Conservation (phyloP, 805 yeast genomes). For the Saccharomycopsis selenospora region DNA sequence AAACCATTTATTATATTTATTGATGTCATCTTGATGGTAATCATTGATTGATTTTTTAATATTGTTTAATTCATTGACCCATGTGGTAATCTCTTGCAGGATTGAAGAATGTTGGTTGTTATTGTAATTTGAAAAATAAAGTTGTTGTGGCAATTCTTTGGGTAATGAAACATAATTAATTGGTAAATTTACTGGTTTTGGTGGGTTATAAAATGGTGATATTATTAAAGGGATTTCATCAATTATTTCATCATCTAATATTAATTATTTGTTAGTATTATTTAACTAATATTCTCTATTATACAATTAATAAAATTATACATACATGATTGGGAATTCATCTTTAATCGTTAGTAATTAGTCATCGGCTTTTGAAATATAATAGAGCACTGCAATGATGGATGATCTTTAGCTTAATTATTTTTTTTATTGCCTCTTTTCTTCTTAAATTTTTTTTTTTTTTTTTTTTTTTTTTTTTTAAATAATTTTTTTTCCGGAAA, state of each 20-base stretch:
- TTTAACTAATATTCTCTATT: too few species aligned
- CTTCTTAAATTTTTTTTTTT: too few species aligned
- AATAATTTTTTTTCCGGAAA: too few species aligned
- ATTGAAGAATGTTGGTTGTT: conserved; percentile 3
- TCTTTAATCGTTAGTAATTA: too few species aligned
- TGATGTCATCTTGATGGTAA: neutral
- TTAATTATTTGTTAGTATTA: neutral
- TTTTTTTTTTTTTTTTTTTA: too few species aligned
- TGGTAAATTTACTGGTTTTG: conserved; percentile 48
- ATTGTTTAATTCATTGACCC: conserved; percentile 6
- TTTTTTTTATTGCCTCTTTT: too few species aligned
- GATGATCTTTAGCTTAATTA: too few species aligned
- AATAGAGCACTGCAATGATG: too few species aligned
- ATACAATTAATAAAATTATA: too few species aligned
- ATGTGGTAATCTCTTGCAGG: conserved; percentile 9
- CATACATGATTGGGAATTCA: too few species aligned
- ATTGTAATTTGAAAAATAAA: conserved; percentile 14
- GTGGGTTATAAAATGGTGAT: conserved; percentile 46
- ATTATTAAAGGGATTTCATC: conserved; percentile 49
- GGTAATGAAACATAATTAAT: conserved; percentile 38
- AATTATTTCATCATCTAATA: conserved; percentile 26
- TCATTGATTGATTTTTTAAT: conserved; percentile 2
- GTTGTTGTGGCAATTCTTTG: conserved; percentile 24
- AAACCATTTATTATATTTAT: conserved; percentile 12
- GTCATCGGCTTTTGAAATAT: too few species aligned